Evolutionary conservation across 441 rosid genomes (phyloP), one percentile per base, ranked within the genome.

Genomic region (Gossypium lobatum): DNA sequence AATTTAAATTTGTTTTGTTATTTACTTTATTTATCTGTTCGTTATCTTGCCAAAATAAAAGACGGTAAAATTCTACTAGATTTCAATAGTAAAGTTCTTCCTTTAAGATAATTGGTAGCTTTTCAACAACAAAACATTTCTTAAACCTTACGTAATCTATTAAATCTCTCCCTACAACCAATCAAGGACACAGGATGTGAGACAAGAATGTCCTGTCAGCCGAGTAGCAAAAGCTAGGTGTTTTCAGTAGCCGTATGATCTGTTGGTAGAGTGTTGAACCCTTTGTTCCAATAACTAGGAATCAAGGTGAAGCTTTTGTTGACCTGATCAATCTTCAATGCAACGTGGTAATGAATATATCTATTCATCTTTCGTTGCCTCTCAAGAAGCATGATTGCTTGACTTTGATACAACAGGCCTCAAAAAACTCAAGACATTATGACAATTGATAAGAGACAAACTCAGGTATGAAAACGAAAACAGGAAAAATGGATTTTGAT

Each of bases 401-500:
- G 54, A 48, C 54, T 11, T 48, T 14, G 54, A 48, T 48, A 48
- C 17, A 48, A 48, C 17, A 48, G 14, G 54, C 54, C 54, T 48
- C n/a, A 11, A 48, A n/a, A 48, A 48, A 48, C n/a, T 42, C 17
- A 48, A 48, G 14, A 48, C 54, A 48, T 48, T 3, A 48, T 48
- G 54, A n/a, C 54, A 48, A 14, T 48, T 48, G 54, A 48, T 48
- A 14, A 48, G 54, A 48, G 54, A 14, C 54, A 48, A 48, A 48
- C 54, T 48, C 54, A 48, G 54, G 17, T 11, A 4, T 48, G 17
- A 13, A 48, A 48, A 48, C 54, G 6, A 48, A 11, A 48, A 48
- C 54, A 48, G 54, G 2, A 42, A 10, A 42, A 42, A 42, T 42
- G 48, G 48, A 61, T 8, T 75, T 52, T 77, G 71, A 34, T 72